Base-by-base conservation (phyloP, 108 stramenopile genomes). In the Pseudonitzschia delicatissima region DNA sequence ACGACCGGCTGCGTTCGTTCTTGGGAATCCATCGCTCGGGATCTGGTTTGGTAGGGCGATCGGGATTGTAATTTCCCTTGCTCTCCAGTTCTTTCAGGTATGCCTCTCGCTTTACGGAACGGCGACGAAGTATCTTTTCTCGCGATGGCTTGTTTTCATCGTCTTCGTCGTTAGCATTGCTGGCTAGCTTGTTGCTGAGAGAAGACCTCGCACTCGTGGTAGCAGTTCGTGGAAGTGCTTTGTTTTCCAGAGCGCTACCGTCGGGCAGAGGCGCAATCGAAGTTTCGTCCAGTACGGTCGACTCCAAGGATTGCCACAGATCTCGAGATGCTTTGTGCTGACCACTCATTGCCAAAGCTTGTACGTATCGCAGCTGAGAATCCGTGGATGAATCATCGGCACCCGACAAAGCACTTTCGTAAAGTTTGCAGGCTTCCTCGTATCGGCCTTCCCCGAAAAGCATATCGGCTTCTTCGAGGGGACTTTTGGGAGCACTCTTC, bases 21-120 rank as follows among this genome's bases (percentile, higher is more conserved):
- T 96, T 93, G 26, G 96, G 92, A 20, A 98, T 84, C 97, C 97
- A 98, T 40, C 97, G 90, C 77, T 98, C 97, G 18, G 97, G 96
- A 81, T 98, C 90, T 5, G 97, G 97, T 68, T 83, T 81, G 34
- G 79, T 67, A 15, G 86, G 77, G 62, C 88, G 87, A 61, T 81
- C 83, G 4, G 93, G 88, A 74, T 93, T 82, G 71, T 90, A 90
- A 12, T 72, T 28, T 23, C 88, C 88, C 57, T 82, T 74, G 48
- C 48, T 40, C 64, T 84, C 74, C 45, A 92, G 64, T 34, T 80
- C 26, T 9, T 81, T 66, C 39, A 93, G 64, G 49, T 93, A 87
- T 5, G 74, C 84, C 39, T 83, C 81, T 20, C 86, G 78, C 57
- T 78, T 82, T 44, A 62, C 63, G 2, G 87, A 77, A 32, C 92